Conservation (phyloP, 495 filamentous ascomycete species). For the Hypomontagnella monticulosa region DNA sequence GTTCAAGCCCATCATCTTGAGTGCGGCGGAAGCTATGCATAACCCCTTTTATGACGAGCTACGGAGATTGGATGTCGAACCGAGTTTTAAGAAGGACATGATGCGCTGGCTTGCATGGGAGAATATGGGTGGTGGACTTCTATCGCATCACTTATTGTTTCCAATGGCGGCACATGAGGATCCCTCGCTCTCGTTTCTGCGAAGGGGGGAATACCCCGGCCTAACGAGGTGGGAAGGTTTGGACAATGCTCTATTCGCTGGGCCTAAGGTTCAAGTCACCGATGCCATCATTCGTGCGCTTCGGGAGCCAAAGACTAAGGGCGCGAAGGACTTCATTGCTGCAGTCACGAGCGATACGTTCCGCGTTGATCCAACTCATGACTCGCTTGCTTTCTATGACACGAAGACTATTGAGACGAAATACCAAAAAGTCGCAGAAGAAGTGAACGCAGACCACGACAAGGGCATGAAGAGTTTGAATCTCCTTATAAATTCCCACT, state of each 20-base stretch:
- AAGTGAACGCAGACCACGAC: slow-evolving; percentile 62
- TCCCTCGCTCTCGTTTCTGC: slow-evolving; percentile 71
- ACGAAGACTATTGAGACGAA: slow-evolving; percentile 63
- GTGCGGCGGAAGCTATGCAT: slow-evolving; percentile 82
- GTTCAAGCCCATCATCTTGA: slow-evolving; percentile 85
- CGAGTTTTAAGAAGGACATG: slow-evolving; percentile 73
- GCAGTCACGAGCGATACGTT: slow-evolving; percentile 68
- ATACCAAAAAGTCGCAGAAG: slow-evolving; percentile 73
- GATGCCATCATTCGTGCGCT: slow-evolving; percentile 73
- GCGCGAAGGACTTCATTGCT: slow-evolving; percentile 66
- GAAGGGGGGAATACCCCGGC: slow-evolving; percentile 74
- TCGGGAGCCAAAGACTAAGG: slow-evolving; percentile 60
- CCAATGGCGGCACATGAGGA: slow-evolving; percentile 89
- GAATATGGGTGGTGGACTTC: slow-evolving; percentile 85
- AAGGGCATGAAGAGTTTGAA: slow-evolving; percentile 71
- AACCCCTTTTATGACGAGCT: slow-evolving; percentile 80
- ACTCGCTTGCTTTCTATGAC: slow-evolving; percentile 82
- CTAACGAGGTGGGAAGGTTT: slow-evolving; percentile 80
- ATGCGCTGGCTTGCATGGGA: slow-evolving; percentile 94
- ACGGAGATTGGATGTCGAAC: slow-evolving; percentile 61
- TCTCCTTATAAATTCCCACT: slow-evolving; percentile 82
- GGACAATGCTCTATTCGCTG: slow-evolving; percentile 76
- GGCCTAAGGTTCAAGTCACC: slow-evolving; percentile 71
- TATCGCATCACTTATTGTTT: slow-evolving; percentile 80
- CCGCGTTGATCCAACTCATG: slow-evolving; percentile 67